phyloP scores from a whole-genome alignment of 495 filamentous ascomycete genomes.

The Aeminium ludgeri region DNA sequence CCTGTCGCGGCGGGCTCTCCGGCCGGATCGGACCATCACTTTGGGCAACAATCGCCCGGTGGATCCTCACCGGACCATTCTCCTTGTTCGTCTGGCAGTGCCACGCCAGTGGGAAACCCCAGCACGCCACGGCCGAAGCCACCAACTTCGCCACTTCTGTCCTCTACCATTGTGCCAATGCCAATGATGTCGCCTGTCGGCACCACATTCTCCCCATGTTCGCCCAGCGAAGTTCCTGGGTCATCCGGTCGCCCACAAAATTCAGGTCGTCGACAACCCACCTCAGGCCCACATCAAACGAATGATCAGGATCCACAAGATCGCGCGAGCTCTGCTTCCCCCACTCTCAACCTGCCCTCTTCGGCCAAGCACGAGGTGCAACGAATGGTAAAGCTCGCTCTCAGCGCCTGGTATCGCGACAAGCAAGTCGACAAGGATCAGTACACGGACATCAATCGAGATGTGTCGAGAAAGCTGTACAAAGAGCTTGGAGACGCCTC shows the following conservation, averaged over 20 bases:
- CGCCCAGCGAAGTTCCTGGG: slow-evolving; percentile 25
- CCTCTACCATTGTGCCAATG: slow-evolving; percentile 43
- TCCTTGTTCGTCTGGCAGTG: slow-evolving; percentile 46
- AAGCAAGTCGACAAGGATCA: slow-evolving; percentile 60
- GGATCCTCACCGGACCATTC: slow-evolving; percentile 61
- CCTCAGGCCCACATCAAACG: neutral
- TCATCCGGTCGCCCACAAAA: no score
- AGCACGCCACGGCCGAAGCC: slow-evolving; percentile 57
- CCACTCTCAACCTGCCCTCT: slow-evolving; percentile 35
- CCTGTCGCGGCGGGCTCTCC: slow-evolving; percentile 27
- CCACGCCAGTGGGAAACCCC: slow-evolving; percentile 46
- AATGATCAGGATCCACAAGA: slow-evolving; percentile 16
- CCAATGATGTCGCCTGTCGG: slow-evolving; percentile 23
- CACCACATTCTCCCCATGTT: slow-evolving; percentile 43
- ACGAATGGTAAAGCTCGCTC: slow-evolving; percentile 56
- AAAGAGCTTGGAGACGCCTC: slow-evolving; percentile 50
- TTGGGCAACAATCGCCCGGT: slow-evolving; percentile 29
- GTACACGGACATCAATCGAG: slow-evolving; percentile 74
- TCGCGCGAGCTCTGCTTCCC: slow-evolving; percentile 20
- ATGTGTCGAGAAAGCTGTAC: slow-evolving; percentile 70
- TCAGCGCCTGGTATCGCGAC: slow-evolving; percentile 58
- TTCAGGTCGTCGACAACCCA: no score
- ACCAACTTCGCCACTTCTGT: slow-evolving; percentile 53
- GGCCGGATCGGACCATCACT: slow-evolving; percentile 7
- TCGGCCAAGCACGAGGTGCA: slow-evolving; percentile 68